Conservation (phyloP, 768 basidiomycete species). For the Pisolithus orientalis region DNA sequence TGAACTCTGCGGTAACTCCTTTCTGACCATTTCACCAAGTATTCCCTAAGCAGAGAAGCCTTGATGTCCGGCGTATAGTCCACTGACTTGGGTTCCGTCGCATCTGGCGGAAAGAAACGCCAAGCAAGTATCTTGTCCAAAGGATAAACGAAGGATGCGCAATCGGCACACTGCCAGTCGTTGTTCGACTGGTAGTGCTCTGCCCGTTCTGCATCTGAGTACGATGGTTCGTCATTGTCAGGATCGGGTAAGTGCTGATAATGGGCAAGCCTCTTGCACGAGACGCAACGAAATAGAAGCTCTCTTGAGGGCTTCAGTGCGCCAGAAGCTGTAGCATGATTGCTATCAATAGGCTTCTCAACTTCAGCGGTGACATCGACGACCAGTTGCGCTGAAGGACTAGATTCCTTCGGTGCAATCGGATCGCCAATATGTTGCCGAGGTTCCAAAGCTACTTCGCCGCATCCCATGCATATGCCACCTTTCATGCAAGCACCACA, state of each 20-base stretch:
- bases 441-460: conserved; percentile 46
- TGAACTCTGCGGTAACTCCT: conserved; percentile 72
- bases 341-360: conserved; percentile 32
- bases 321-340: conserved; percentile 5
- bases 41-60: conserved; percentile 72
- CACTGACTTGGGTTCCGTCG: conserved; percentile 43
- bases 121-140: conserved; percentile 89
- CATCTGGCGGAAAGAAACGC: conserved; percentile 72
- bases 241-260: conserved; percentile 66
- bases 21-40: conserved; percentile 85
- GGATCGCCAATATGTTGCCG: conserved; percentile 12
- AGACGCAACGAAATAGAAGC: conserved; percentile 74
- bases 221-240: conserved; percentile 26
- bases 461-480: conserved; percentile 73
- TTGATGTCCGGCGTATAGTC: conserved; percentile 45
- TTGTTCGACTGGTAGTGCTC: conserved; percentile 49
- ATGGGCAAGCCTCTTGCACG: conserved; percentile 83
- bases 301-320: conserved; percentile 25
- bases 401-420: neutral
- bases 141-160: conserved; percentile 59
- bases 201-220: conserved; percentile 39
- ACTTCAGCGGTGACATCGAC: conserved; percentile 12
- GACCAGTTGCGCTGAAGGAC: neutral
- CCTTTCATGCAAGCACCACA: conserved; percentile 72
- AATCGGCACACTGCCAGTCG: conserved; percentile 72